phyloP scores from a whole-genome alignment of 23 red algal genomes.

The Cyanidiococcus yangmingshanensis region DNA sequence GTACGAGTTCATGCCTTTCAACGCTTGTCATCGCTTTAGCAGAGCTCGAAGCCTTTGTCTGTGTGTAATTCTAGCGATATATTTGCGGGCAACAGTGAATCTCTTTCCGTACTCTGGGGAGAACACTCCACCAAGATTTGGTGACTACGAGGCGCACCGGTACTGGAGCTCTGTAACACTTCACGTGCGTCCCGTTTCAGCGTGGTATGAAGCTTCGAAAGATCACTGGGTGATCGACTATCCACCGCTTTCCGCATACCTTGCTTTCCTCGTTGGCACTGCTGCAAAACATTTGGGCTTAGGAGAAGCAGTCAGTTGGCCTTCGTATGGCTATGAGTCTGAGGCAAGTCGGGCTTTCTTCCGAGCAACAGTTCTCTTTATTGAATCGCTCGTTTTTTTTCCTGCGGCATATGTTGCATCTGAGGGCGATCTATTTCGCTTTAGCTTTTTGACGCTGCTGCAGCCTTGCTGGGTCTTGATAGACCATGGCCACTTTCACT shows the following conservation, averaged over 20 bases:
- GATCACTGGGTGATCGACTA: slow-evolving; percentile 94
- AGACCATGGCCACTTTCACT: slow-evolving; percentile 98
- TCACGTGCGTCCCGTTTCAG: slow-evolving; percentile 28
- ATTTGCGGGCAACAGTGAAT: not conserved
- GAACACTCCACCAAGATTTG: slow-evolving; percentile 55
- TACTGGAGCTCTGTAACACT: slow-evolving; percentile 94
- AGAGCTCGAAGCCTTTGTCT: not conserved
- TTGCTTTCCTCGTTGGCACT: slow-evolving; percentile 22
- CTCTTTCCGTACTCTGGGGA: slow-evolving; percentile 57
- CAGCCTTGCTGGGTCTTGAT: slow-evolving; percentile 56
- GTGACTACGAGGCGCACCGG: slow-evolving; percentile 93
- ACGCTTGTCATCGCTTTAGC: not conserved
- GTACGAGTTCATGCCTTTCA: too few species aligned
- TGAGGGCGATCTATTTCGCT: not conserved
- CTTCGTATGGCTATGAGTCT: slow-evolving; percentile 60
- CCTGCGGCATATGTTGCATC: slow-evolving; percentile 27
- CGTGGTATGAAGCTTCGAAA: slow-evolving; percentile 73
- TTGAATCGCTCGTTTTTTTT: slow-evolving; percentile 59
- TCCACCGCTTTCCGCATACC: slow-evolving; percentile 76
- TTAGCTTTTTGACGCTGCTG: slow-evolving; percentile 25
- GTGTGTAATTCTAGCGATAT: not conserved
- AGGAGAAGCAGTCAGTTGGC: slow-evolving; percentile 29
- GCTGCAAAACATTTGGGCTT: slow-evolving; percentile 28
- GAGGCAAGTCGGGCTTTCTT: slow-evolving; percentile 42
- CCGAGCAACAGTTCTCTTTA: slow-evolving; percentile 47